These are phyloP conservation scores for Ustilago curta DNA, from an alignment of 1,284 basidiomycete species.

Conservation along the genomic window DNA sequence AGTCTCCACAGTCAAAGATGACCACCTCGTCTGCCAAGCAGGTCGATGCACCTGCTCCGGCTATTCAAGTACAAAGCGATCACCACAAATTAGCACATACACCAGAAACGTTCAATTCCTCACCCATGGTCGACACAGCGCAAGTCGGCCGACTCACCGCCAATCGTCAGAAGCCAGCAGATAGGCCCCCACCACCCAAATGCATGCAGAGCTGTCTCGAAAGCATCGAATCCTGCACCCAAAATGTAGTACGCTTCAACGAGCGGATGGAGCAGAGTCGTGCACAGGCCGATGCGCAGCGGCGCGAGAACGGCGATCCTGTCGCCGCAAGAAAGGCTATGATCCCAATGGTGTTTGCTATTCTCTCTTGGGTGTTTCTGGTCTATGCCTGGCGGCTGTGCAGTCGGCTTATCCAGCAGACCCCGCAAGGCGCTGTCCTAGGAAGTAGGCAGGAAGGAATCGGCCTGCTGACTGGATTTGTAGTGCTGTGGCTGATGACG, in stretches of 20 bases:
- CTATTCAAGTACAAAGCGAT: neutral
- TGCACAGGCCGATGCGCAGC: conserved; percentile 21
- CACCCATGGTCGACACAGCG: neutral
- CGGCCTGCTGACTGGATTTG: conserved; percentile 57
- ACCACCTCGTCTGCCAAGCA: conserved; percentile 5
- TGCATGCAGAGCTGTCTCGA: conserved; percentile 48
- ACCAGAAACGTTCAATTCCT: no score
- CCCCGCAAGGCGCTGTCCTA: conserved; percentile 20
- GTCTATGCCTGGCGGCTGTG: conserved; percentile 59
- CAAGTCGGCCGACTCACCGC: conserved; percentile 4
- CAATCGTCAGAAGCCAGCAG: neutral
- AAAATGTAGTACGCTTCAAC: conserved; percentile 44
- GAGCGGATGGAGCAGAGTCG: conserved; percentile 41
- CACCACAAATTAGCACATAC: neutral
- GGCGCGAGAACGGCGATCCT: conserved; percentile 45
- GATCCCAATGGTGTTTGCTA: conserved; percentile 53
- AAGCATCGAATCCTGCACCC: conserved; percentile 46
- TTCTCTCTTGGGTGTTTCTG: conserved; percentile 62
- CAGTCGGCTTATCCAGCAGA: conserved; percentile 49
- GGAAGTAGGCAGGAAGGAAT: conserved; percentile 48
- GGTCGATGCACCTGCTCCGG: neutral
- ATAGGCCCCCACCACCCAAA: conserved; percentile 42
- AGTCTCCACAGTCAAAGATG: conserved; percentile 26
- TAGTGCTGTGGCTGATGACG: conserved; percentile 58
- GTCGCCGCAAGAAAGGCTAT: conserved; percentile 44